Percentiles rank a stretch among this genome's conserved stretches.
These are phyloP conservation scores for Peronospora farinosa DNA, from an alignment of 352 stramenopile genomes.

Conservation along the genomic window DNA sequence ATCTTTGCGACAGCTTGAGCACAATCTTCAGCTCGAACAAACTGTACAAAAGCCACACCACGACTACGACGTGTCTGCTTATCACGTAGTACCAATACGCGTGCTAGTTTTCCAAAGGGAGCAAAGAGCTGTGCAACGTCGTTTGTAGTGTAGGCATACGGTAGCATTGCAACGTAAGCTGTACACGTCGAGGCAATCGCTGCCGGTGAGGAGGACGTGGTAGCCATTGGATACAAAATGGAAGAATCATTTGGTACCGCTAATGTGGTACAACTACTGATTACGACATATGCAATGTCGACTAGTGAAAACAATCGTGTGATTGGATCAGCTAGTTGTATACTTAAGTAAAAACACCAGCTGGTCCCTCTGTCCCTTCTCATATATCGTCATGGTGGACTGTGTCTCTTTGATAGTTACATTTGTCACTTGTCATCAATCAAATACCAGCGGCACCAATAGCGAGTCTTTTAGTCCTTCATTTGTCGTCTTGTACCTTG, in stretches of 20 bases:
- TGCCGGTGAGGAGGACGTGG: not conserved
- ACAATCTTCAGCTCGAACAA: slow-evolving; percentile 61
- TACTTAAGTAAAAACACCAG: no score
- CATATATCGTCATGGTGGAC: no score
- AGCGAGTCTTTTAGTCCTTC: no score
- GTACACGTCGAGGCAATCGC: slow-evolving; percentile 33
- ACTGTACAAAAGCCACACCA: slow-evolving; percentile 84
- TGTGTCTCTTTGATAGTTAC: no score
- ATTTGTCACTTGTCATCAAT: no score
- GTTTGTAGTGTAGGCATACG: slow-evolving; percentile 84
- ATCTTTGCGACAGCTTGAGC: slow-evolving; percentile 43
- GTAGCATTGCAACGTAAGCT: slow-evolving; percentile 85
- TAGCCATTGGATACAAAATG: not conserved
- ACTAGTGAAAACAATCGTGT: no score
- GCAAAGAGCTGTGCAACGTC: slow-evolving; percentile 83
- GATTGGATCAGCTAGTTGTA: no score
- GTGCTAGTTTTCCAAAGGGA: slow-evolving; percentile 65
- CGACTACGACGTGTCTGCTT: slow-evolving; percentile 64
- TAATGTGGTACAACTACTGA: not conserved
- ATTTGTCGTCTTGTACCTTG: not conserved
- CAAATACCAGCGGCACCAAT: no score
- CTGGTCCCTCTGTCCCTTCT: no score
- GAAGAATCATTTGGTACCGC: not conserved
- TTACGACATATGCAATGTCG: no score
- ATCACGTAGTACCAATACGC: slow-evolving; percentile 71